Base-by-base conservation (phyloP, 768 basidiomycete genomes). In the Leccinum obscurum region DNA sequence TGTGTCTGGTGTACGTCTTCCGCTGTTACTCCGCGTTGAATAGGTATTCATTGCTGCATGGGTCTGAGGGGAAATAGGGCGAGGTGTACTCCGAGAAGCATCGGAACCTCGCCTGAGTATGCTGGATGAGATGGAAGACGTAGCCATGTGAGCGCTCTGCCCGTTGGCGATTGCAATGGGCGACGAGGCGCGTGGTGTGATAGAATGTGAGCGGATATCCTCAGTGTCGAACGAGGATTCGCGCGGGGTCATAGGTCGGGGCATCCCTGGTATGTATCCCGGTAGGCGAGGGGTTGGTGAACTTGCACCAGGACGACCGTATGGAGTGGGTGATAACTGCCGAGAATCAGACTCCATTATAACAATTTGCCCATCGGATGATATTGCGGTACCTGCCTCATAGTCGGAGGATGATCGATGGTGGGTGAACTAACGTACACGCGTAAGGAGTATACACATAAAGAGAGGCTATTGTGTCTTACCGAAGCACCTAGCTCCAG, bases 261-360 rank as follows among this genome's bases (percentile, higher is more conserved):
- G 89, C 92, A 94, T 94, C 11, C 92, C 92, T 24, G 92, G 92
- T 58, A 92, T 86, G 73, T 94, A 94, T 14, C 92, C 92, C 57
- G 92, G 92, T 22, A 91, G 69, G 44, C 84, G 80, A 48, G 82
- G 80, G 0, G 75, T 74, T 34, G 82, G 82, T 32, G 82, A 83
- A n/a, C 74, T 72, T 14, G 77, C 76, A 3, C 78, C 83, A 49
- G 84, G 83, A 51, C 84, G 76, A 61, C 75, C 74, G 51, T 75
- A 78, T 28, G 87, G 86, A 24, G 86, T 77, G 48, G 88, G 88
- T 2, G 86, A 88, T 53, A 83, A 73, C n/a, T 80, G 82, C 44
- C 77, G 81, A 52, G 78, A 77, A 22, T 84, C 83, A 39, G 79
- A 73, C 51, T 85, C 80, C 32, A 77, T 69, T 46, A 76, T 73